Evolutionary conservation across 441 rosid species (phyloP).

Genomic region (Adansonia madagascariensis): DNA sequence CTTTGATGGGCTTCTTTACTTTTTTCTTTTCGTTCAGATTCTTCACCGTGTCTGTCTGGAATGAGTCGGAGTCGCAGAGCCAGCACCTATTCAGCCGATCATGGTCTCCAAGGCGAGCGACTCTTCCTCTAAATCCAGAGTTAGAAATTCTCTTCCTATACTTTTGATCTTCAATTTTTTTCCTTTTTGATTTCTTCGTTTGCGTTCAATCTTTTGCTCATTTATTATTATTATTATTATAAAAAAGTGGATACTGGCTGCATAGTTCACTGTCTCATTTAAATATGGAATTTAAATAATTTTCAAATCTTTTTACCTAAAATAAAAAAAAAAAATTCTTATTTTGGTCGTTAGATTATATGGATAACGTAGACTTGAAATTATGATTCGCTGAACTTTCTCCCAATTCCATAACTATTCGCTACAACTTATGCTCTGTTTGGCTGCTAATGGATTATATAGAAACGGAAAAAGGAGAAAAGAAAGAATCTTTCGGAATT

Average conservation of each 20-base stretch:
- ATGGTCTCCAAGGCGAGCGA: conserved; percentile 65
- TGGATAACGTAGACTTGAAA: neutral
- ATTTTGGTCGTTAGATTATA: conserved; percentile 14
- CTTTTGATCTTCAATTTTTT: conserved; percentile 6
- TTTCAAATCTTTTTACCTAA: neutral
- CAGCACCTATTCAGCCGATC: conserved; percentile 19
- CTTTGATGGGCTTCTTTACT: conserved; percentile 11
- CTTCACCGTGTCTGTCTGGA: conserved; percentile 1
- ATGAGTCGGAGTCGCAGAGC: conserved; percentile 37
- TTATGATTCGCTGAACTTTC: neutral
- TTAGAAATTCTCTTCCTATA: conserved; percentile 34
- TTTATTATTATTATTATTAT: neutral
- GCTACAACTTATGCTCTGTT: conserved; percentile 22
- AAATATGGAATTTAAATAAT: neutral
- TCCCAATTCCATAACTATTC: neutral
- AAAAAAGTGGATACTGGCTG: neutral
- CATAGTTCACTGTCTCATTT: conserved; percentile 12
- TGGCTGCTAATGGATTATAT: conserved; percentile 16
- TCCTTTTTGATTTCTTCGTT: neutral
- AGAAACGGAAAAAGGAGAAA: neutral
- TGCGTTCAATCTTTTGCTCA: neutral
- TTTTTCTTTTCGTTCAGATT: neutral
- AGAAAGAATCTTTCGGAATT: neutral
- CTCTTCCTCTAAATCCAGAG: conserved; percentile 50
- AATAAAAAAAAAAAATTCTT: no score